Evolutionary conservation across 2,329 filamentous ascomycete species (phyloP), one percentile per base, ranked within the genome.

Genomic region (Fusarium kyushuense): DNA sequence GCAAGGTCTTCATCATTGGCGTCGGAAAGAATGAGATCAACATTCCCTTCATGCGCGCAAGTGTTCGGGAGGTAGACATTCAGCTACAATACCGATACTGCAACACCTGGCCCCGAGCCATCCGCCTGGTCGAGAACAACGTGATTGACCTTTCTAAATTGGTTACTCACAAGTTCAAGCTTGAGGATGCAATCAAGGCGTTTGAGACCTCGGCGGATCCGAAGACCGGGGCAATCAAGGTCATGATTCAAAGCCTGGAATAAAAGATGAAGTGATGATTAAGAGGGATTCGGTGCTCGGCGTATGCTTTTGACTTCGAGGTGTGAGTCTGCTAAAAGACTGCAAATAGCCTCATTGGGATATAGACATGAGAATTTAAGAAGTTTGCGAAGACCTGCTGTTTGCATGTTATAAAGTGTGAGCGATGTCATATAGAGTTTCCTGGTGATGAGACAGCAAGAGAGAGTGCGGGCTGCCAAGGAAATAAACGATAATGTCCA

Each of bases 71-170:
- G 82, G 92, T 98, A 72, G 95, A 98, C 80, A 84, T 98, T 63
- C 93, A 97, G 82, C 96, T 97, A 80, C 95, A 98, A 83, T 98
- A 98, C 84, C 89, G 96, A 65, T 98, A 98, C 84, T 88, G 87
- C 82, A 97, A 98, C 83, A 97, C 93, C 23, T 98, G 95, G 95
- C 96, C 95, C 33, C 88, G 93, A 66, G 95, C 96, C 42, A 97
- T 98, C 72, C 88, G 94, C 47, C 83, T 98, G 69, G 86, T 98
- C 36, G 88, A 93, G 83, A 93, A 90, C 76, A 93, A 93, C 3
- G 87, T 97, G 6, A 87, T 98, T 73, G 89, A 96, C 77, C 82
- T 97, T 76, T 87, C 86, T 74, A 91, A 88, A 80, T 82, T 98
- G 64, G 93, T 97, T 48, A 97, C 95, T 40, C 95, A 98, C 83